A percentile compares a stretch with the other conserved stretches of the same genome.
These are phyloP conservation scores for Pythium sukuiense DNA, from an alignment of 352 stramenopile species.

Conservation along the genomic window DNA sequence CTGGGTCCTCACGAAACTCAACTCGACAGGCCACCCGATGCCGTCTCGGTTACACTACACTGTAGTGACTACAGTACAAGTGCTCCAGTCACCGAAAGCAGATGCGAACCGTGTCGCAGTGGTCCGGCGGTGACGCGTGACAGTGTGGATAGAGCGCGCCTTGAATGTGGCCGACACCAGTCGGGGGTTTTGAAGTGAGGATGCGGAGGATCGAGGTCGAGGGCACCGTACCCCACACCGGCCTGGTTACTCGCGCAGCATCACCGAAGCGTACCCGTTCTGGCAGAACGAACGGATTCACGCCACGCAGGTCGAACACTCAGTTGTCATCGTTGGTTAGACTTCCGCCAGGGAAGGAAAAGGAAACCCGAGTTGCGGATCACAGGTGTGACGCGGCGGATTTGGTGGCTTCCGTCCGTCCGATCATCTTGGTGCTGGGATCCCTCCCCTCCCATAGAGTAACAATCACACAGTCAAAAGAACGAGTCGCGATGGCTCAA, in stretches of 20 bases:
- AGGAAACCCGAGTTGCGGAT: not conserved
- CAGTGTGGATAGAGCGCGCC: not conserved
- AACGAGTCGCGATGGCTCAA: not conserved
- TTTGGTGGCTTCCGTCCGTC: not conserved
- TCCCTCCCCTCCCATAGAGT: no score
- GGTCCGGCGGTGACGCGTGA: not conserved
- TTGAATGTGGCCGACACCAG: not conserved
- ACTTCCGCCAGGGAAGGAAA: not conserved
- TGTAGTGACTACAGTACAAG: no score
- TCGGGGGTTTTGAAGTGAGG: not conserved
- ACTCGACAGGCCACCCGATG: not conserved
- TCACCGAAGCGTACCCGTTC: not conserved
- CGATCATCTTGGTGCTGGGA: not conserved
- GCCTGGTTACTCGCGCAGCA: not conserved
- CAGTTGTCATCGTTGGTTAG: not conserved
- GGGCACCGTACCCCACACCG: not conserved
- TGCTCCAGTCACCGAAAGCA: conserved; percentile 9
- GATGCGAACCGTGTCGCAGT: conserved; percentile 15
- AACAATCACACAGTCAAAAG: no score
- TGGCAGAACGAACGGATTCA: not conserved
- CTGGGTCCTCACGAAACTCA: not conserved
- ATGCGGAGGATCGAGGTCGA: not conserved
- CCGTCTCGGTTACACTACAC: not conserved
- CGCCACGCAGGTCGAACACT: not conserved
- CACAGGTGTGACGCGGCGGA: not conserved